phyloP scores from a whole-genome alignment of 257 asterid species.

The Prunella vulgaris region DNA sequence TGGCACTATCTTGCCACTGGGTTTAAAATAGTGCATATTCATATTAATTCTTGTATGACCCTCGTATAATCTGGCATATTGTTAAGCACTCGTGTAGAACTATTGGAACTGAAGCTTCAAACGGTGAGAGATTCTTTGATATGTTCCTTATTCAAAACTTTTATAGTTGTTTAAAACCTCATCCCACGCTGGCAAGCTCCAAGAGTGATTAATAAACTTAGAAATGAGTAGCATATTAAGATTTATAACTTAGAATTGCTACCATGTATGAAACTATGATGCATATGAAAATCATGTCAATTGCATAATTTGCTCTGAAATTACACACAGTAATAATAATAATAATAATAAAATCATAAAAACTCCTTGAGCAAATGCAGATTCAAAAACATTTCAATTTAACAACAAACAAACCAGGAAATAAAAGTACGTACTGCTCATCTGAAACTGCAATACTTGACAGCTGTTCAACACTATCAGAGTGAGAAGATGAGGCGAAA shows the following conservation, averaged over 20 bases:
- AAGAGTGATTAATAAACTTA: background rate
- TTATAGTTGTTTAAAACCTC: too few relatives aligned
- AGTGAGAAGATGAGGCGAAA: constrained; percentile 45
- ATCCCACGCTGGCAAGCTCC: too few relatives aligned
- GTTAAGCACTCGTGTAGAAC: background rate
- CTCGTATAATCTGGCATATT: background rate
- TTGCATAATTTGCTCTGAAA: background rate
- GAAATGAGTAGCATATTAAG: background rate
- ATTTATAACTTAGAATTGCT: background rate
- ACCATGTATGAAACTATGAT: background rate
- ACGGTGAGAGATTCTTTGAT: background rate
- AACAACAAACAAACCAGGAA: constrained; percentile 3
- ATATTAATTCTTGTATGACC: background rate
- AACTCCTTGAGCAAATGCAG: background rate
- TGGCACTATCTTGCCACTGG: background rate
- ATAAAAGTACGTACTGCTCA: constrained; percentile 44
- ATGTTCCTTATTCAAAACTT: background rate
- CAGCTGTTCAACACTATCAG: constrained; percentile 45
- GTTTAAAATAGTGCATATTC: background rate
- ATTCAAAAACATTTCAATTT: too few relatives aligned
- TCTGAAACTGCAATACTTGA: constrained; percentile 47
- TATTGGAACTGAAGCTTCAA: background rate
- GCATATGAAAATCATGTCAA: background rate
- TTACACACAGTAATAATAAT: background rate
- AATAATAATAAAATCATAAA: background rate